Conservation (phyloP, 73 alveolate species). For the Paramecium primaurelia region DNA sequence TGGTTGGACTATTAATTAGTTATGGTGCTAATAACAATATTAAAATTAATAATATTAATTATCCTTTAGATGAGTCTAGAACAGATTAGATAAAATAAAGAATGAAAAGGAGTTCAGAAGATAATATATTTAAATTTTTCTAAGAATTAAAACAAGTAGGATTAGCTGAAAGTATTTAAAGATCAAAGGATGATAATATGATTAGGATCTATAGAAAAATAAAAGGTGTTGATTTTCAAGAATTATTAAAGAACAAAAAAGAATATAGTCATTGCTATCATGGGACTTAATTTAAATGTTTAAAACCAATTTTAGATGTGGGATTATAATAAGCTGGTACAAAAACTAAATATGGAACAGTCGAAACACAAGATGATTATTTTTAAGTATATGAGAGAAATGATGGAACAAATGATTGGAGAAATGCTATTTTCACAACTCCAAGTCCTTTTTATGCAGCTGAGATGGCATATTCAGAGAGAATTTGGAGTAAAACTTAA, state of each 20-base stretch:
- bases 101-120: not conserved
- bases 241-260: not conserved
- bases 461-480: not conserved
- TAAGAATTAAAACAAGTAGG: not conserved
- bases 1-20: not conserved
- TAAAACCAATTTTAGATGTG: not conserved
- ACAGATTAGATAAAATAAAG: not conserved
- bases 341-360: not conserved
- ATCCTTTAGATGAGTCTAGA: not conserved
- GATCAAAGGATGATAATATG: not conserved
- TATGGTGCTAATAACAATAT: not conserved
- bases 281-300: not conserved
- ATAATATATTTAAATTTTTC: not conserved
- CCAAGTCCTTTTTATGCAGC: slow-evolving; percentile 53
- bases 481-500: not conserved
- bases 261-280: not conserved
- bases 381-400: not conserved
- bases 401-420: not conserved
- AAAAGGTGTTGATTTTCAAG: not conserved
- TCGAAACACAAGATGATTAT: not conserved
- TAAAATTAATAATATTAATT: not conserved
- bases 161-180: not conserved
- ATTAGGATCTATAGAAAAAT: not conserved
- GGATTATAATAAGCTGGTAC: not conserved
- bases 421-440: not conserved